phyloP scores from a whole-genome alignment of 805 yeast species.

The Lipomyces japonicus region DNA sequence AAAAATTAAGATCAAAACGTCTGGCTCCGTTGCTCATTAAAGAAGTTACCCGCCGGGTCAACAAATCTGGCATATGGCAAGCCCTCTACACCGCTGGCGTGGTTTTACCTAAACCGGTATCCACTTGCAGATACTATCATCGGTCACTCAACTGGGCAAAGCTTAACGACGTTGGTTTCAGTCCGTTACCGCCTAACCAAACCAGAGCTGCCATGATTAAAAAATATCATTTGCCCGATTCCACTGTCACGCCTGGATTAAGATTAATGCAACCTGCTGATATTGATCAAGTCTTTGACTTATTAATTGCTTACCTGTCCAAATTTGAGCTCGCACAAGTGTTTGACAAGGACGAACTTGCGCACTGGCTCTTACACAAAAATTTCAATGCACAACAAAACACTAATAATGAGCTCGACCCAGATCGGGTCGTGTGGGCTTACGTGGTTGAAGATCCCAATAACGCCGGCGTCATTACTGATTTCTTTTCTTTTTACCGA shows the following conservation, averaged over 20 bases:
- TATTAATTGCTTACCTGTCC: constrained; percentile 60
- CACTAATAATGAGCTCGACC: constrained; percentile 34
- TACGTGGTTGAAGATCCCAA: constrained; percentile 63
- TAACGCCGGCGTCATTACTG: constrained; percentile 61
- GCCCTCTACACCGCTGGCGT: constrained; percentile 93
- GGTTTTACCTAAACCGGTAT: constrained; percentile 85
- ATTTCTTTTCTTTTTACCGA: constrained; percentile 83
- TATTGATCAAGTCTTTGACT: constrained; percentile 55
- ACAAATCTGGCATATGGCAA: constrained; percentile 83
- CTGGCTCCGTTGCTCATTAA: constrained; percentile 90
- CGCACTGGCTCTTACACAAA: constrained; percentile 67
- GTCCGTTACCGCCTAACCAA: constrained; percentile 67
- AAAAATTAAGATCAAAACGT: constrained; percentile 87
- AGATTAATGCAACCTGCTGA: constrained; percentile 58
- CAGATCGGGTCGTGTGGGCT: constrained; percentile 59
- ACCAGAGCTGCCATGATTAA: constrained; percentile 67
- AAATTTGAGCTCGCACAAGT: constrained; percentile 71
- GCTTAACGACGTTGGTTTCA: constrained; percentile 84
- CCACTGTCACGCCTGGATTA: constrained; percentile 51
- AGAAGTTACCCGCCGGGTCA: constrained; percentile 91
- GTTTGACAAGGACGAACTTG: constrained; percentile 63
- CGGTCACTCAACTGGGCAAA: constrained; percentile 92
- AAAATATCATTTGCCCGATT: constrained; percentile 52
- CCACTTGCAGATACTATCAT: constrained; percentile 86
- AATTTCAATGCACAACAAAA: constrained; percentile 42